These are phyloP conservation scores for Lodderomyces oxycetoniae DNA, from an alignment of 1,139 yeast genomes.

Conservation along the genomic window DNA sequence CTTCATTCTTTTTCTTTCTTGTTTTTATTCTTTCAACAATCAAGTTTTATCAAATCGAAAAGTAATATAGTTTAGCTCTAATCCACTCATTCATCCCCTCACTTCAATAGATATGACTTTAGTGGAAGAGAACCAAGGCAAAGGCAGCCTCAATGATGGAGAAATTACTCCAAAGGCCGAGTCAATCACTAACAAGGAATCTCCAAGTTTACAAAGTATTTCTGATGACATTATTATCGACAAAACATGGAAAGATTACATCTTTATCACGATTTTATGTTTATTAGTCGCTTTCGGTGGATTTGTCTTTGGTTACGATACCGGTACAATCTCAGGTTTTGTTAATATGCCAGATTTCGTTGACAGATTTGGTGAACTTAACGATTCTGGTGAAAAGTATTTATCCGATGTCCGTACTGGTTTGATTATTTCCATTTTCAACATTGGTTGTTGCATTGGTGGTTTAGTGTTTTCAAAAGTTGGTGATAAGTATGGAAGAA, in stretches of 20 bases:
- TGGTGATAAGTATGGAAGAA: conserved; percentile 54
- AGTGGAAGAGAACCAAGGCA: no score
- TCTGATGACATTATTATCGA: no score
- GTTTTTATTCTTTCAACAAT: no score
- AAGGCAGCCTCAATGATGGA: no score
- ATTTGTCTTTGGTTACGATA: conserved; percentile 66
- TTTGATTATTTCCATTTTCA: conserved; percentile 56
- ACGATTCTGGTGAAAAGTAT: conserved; percentile 23
- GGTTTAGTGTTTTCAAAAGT: conserved; percentile 54
- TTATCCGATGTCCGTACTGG: conserved; percentile 48
- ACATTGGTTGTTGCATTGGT: conserved; percentile 70
- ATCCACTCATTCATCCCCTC: no score
- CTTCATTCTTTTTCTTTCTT: no score
- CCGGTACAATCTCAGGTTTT: conserved; percentile 67
- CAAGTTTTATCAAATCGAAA: no score
- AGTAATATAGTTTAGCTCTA: no score
- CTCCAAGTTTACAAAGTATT: no score
- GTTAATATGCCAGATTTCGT: conserved; percentile 54
- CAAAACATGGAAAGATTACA: conserved; percentile 27
- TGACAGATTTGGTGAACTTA: conserved; percentile 39
- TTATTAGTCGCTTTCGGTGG: conserved; percentile 55
- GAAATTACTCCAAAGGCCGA: no score
- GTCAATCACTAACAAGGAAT: no score
- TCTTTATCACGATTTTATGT: conserved; percentile 33
- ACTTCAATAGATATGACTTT: no score